Evolutionary conservation across 345 rosid genomes (phyloP), one percentile per base, ranked within the genome.

Genomic region (Murraya koenigii): DNA sequence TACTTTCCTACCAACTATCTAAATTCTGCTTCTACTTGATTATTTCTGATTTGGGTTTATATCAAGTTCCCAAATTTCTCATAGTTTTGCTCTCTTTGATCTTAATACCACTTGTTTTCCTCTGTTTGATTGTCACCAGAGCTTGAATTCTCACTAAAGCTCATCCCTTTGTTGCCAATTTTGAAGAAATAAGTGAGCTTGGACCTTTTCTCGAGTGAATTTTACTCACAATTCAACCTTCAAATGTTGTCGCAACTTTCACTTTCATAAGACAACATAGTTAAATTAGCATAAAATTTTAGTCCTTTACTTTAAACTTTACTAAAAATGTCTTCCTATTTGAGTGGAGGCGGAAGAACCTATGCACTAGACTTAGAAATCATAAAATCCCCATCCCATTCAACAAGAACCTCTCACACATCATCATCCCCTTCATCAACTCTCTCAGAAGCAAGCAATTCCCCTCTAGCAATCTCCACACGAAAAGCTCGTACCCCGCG

Each of bases 341-440:
- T 93, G 76, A 93, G 91, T 72, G 88, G 93, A 10, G 94, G 94
- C 7, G 91, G 94, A 35, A 86, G 89, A 77, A 79, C 92, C 38
- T 93, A 90, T 66, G 91, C 86, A 13, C 83, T 95, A 62, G 97
- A 95, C 65, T 85, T 93, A 22, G 97, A 92, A n/a, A 78, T 90
- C 17, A 84, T 92, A 63, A 95, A 93, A 74, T 82, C 93, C 1
- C 71, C 94, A 15, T 84, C 94, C 17, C 78, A 86, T 7, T 88
- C 91, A 8, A 87, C 86, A 44, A 80, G 82, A 78, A 85, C 90
- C 4, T 87, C 87, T 14, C 86, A 84, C 15, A 75, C 88, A 3
- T 85, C 56, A 52, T 19, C 94, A 14, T 92, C 98, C 1, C 97
- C 97, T 10, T 91, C 94, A 19, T 96, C 98, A 35, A 94, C 98